Evolutionary conservation across 2,329 filamentous ascomycete species (phyloP), one percentile per base, ranked within the genome.

Genomic region (Sporothrix pseudoabietina): DNA sequence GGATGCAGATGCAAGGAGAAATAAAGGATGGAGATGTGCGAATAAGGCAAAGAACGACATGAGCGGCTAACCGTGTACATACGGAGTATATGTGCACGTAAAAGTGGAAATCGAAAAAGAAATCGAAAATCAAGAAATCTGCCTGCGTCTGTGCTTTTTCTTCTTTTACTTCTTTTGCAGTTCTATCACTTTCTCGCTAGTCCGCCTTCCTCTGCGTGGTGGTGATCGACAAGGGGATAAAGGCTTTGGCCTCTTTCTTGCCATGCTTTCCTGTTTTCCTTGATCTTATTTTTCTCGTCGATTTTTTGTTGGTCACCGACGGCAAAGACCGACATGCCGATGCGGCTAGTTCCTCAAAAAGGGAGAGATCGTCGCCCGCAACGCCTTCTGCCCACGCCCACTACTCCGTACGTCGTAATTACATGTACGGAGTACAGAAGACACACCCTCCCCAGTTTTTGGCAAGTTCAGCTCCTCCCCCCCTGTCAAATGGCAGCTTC

Each of bases 311-410:
- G 69, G 57, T 54, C 55, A 65, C 71, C 68, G 57, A 71, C 72
- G 68, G 72, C 68, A 66, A 71, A 65, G 66, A 66, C 59, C 68
- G 59, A 68, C 57, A 30, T 74, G 55, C 54, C 61, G 54, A 74
- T 41, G 69, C 72, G 72, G 72, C 72, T 71, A 68, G 47, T 73
- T 73, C 68, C 72, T 57, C 12, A 30, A 66, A 66, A n/a, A 10
- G 72, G 72, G 12, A 68, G 39, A 22, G 72, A 73, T 73, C 68
- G 68, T 44, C 68, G 35, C n/a, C 52, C 19, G 22, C 22, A 41
- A 49, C 35, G 19, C 52, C 26, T 26, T 26, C 26, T 2, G 26
- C 26, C 26, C 26, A 26, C 26, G 26, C 26, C 26, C 26, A 26
- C 26, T 26, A 26, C 41, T 44, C 39, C 14, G 41, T 7, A 44